Conservation (phyloP, 805 yeast species). For the Candida chauliodis region DNA sequence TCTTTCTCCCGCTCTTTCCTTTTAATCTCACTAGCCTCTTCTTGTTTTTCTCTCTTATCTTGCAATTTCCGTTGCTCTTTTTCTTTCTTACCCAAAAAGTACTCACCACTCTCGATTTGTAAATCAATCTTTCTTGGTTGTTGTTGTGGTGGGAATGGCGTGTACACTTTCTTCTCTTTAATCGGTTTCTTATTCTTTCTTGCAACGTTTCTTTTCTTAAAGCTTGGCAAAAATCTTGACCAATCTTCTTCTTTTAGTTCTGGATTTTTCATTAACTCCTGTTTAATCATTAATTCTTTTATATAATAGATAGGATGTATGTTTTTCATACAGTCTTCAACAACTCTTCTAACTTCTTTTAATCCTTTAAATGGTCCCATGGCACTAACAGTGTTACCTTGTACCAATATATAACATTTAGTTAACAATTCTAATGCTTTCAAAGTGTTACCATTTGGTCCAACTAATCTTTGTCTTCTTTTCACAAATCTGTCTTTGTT, state of each 20-base stretch:
- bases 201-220: slow-evolving; percentile 93
- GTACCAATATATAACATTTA: slow-evolving; percentile 93
- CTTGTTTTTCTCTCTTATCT: slow-evolving; percentile 78
- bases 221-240: slow-evolving; percentile 93
- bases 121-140: slow-evolving; percentile 95
- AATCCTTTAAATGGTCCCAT: slow-evolving; percentile 97
- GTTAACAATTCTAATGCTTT: slow-evolving; percentile 93
- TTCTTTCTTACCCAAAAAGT: slow-evolving; percentile 84
- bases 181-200: slow-evolving; percentile 55
- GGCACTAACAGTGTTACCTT: slow-evolving; percentile 93
- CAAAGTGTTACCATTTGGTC: slow-evolving; percentile 94
- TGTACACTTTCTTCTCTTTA: slow-evolving; percentile 74
- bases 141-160: slow-evolving; percentile 99
- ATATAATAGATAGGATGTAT: slow-evolving; percentile 97
- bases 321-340: slow-evolving; percentile 96
- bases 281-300: slow-evolving; percentile 95
- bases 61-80: slow-evolving; percentile 67
- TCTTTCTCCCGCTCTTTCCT: slow-evolving; percentile 72
- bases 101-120: slow-evolving; percentile 97
- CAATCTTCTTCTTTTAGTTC: slow-evolving; percentile 95
- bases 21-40: slow-evolving; percentile 59
- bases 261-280: slow-evolving; percentile 91
- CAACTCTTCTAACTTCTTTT: slow-evolving; percentile 87
- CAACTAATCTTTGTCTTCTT: slow-evolving; percentile 93
- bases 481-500: slow-evolving; percentile 93